Percentiles rank a stretch among this genome's conserved stretches.
Conservation (phyloP, 768 basidiomycete species). For the Suillus subluteus region DNA sequence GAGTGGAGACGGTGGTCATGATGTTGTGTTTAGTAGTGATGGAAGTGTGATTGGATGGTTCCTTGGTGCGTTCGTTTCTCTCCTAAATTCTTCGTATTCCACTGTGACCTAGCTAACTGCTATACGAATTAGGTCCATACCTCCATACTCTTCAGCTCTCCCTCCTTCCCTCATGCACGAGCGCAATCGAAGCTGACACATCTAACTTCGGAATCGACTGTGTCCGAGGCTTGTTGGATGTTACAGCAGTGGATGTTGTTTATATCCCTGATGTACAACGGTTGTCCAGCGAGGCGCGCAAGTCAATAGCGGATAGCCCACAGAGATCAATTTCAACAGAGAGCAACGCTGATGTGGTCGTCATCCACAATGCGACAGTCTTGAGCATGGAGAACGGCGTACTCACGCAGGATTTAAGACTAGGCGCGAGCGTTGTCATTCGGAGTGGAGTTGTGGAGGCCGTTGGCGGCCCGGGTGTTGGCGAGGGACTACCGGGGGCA, state of each 20-base stretch:
- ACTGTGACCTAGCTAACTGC: conserved; percentile 8
- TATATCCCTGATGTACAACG: conserved; percentile 65
- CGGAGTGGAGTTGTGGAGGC: conserved; percentile 62
- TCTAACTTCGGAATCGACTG: conserved; percentile 66
- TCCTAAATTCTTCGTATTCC: neutral
- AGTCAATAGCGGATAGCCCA: neutral
- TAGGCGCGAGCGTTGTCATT: conserved; percentile 53
- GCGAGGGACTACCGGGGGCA: conserved; percentile 41
- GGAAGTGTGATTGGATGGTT: conserved; percentile 75
- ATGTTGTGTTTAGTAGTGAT: conserved; percentile 63
- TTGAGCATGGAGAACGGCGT: conserved; percentile 68
- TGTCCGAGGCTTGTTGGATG: conserved; percentile 56
- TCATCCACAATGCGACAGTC: conserved; percentile 70
- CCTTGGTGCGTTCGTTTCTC: conserved; percentile 50
- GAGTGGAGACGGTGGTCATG: conserved; percentile 77
- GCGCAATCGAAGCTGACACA: conserved; percentile 50
- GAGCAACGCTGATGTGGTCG: conserved; percentile 44
- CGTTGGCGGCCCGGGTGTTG: conserved; percentile 40
- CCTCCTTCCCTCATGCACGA: conserved; percentile 51
- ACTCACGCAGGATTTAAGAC: conserved; percentile 50
- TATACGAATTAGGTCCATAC: conserved; percentile 53
- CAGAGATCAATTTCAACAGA: conserved; percentile 11
- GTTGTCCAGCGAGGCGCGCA: conserved; percentile 54
- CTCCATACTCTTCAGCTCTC: conserved; percentile 64
- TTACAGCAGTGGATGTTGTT: conserved; percentile 59